A percentile compares a stretch with the other conserved stretches of the same genome.
Conservation (phyloP, 306 rosid genomes). For the Prunus mume region DNA sequence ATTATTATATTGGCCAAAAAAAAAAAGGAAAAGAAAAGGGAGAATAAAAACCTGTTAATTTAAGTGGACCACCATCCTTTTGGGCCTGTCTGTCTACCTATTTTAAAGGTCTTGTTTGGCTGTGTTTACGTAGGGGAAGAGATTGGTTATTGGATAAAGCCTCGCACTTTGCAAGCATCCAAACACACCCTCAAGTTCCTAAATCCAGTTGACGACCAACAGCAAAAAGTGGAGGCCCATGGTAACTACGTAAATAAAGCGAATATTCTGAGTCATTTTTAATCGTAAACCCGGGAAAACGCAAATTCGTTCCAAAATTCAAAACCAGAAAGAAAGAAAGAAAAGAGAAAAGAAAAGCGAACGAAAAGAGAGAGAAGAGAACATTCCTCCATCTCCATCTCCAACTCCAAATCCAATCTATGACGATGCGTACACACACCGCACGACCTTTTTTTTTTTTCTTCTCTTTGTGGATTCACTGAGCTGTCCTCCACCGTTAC, state of each 20-base stretch:
- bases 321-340: conserved; percentile 6
- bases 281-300: conserved; percentile 23
- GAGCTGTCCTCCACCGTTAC: conserved; percentile 51
- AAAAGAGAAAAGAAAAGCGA: conserved; percentile 12
- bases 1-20: neutral
- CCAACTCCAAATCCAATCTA: conserved; percentile 2
- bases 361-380: neutral
- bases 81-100: neutral
- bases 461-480: conserved; percentile 28
- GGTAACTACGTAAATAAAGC: neutral
- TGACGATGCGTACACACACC: conserved; percentile 37
- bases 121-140: neutral
- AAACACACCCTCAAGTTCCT: too few species aligned
- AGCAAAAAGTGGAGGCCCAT: neutral
- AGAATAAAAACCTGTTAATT: conserved; percentile 12
- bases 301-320: neutral
- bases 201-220: neutral
- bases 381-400: neutral
- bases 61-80: conserved; percentile 8
- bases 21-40: neutral
- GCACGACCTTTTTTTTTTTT: conserved; percentile 15
- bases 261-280: neutral
- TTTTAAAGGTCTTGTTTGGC: neutral
- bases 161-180: neutral
- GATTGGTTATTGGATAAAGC: neutral